Base-by-base conservation (phyloP, 2,329 filamentous ascomycete genomes). In the Aspergillus niger region DNA sequence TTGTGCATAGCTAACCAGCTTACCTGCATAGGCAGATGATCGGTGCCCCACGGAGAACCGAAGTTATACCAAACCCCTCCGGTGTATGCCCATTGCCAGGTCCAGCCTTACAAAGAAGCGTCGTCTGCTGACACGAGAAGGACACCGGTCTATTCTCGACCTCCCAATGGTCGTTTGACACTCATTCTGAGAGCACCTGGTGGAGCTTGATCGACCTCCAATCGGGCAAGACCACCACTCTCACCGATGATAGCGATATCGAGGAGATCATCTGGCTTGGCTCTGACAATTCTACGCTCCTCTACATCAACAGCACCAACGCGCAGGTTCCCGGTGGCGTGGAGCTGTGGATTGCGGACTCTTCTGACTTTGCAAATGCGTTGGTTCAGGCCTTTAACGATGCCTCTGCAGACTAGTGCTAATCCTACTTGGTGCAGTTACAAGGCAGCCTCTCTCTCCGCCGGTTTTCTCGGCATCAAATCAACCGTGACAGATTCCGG, bases 161-260 rank as follows among this genome's bases (percentile, higher is more conserved):
- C 15, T 91, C 89, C 0, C 86, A 88, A 1, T 97, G 96, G 75
- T 93, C 87, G 5, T 97, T 97, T 75, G 82, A 89, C 41, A 83
- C 85, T 0, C 91, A 96, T 72, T 82, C 82, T 50, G 89, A 89
- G 72, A 60, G 83, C 5, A 74, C 72, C 7, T 72, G 83, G 81
- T 61, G 88, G 92, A 77, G 88, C 90, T 66, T 94, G 26, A 79
- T 97, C 43, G 87, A 94, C 67, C 82, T 92, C 60, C 79, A 83
- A 49, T 86, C 84, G 7, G 88, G 89, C 36, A 82, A 89, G 54
- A 88, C 88, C 3, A 85, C 81, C 3, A 76, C 88, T 11, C 80
- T 96, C 10, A 89, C 86, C 50, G 84, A 89, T 55, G 86, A 91
- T 63, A 72, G 82, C 24, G 82, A 83, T 58, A 87, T 88, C 55